phyloP scores from a whole-genome alignment of 805 yeast genomes.

The Ogataea trehaloabstinens region DNA sequence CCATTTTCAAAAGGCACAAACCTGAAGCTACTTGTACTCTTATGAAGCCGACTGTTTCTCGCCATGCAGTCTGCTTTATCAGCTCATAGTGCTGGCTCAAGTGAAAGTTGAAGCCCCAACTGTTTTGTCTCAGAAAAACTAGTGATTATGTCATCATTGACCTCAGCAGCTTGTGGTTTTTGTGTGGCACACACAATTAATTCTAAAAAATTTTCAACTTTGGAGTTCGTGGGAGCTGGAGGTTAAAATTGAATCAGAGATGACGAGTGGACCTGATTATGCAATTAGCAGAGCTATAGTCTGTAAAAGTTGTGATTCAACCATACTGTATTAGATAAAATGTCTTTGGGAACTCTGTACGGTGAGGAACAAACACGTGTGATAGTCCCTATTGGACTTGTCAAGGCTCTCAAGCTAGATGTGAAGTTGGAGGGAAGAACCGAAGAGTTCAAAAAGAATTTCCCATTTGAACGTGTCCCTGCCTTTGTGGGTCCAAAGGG shows the following conservation, averaged over 20 bases:
- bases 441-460: conserved; percentile 43
- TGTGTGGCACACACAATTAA: neutral
- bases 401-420: conserved; percentile 60
- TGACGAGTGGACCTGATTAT: too few relatives aligned
- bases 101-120: too few relatives aligned
- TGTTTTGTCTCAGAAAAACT: too few relatives aligned
- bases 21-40: too few relatives aligned
- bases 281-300: too few relatives aligned
- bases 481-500: conserved; percentile 71
- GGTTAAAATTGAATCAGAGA: neutral
- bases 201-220: neutral
- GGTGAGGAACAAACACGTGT: conserved; percentile 32
- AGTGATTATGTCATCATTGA: neutral
- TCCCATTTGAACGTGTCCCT: conserved; percentile 69
- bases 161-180: neutral
- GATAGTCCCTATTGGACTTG: conserved; percentile 37
- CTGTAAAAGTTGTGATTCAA: too few relatives aligned
- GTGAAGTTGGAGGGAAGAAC: conserved; percentile 32
- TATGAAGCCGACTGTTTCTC: too few relatives aligned
- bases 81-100: too few relatives aligned
- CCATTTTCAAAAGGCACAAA: too few relatives aligned
- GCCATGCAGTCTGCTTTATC: too few relatives aligned
- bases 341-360: conserved; percentile 36
- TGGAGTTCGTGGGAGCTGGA: neutral
- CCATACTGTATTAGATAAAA: too few relatives aligned